Evolutionary conservation across 306 rosid species (phyloP), one percentile per base, ranked within the genome.

Genomic region (Prosopis cineraria): DNA sequence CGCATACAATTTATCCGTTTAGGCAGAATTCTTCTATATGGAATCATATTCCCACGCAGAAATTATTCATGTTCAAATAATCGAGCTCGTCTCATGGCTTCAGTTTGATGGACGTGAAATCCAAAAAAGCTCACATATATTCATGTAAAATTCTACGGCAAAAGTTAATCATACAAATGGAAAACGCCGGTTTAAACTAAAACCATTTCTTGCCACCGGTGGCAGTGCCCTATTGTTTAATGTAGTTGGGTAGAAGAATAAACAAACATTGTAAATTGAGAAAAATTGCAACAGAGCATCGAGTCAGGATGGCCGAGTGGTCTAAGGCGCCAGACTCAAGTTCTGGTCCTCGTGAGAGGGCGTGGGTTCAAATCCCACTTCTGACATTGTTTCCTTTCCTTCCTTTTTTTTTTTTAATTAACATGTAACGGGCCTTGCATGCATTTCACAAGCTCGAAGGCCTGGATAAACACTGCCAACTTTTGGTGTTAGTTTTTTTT

Each of bases 351-450:
- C 81, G 74, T 10, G 33, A 72, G 85, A 77, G 82, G 81, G 82
- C 82, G 82, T 82, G 82, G 85, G 85, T 82, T 77, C 82, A 82
- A 82, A 82, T 77, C 82, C 82, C 82, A 82, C 85, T 82, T 82
- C 85, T 82, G 82, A 77, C 76, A 77, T 9, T 5, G 40, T 44
- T 10, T 11, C 7, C 16, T 7, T 69, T 44, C 8, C 4, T 25
- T 3, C n/a, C n/a, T n/a, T n/a, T n/a, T n/a, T n/a, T n/a, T n/a
- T n/a, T n/a, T n/a, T n/a, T n/a, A n/a, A n/a, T n/a, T n/a, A n/a
- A n/a, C n/a, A n/a, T n/a, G 3, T 0, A 24, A 3, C n/a, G 70
- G 45, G 70, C 17, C 14, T 2, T 9, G 9, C 0, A 8, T 2
- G 44, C 29, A 8, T 6, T 63, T n/a, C 7, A 0, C 30, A 37